Evolutionary conservation across 2,329 filamentous ascomycete genomes (phyloP).

Genomic region (Penicillium paneum): DNA sequence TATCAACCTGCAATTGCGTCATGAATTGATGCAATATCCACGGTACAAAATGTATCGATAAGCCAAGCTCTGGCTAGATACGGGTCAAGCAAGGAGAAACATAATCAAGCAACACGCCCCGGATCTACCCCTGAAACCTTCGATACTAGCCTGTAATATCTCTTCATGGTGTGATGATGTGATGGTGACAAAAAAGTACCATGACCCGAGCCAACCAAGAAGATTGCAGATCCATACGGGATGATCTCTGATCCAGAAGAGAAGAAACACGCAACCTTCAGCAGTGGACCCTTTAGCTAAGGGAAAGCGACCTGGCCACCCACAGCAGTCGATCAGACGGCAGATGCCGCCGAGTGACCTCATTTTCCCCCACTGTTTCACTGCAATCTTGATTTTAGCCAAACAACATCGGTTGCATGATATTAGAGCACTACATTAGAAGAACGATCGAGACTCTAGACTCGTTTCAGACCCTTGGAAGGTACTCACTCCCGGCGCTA

Average conservation of each 20-base stretch:
- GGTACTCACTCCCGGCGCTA: not conserved
- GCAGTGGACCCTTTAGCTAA: not conserved
- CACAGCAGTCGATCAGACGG: constrained; percentile 15
- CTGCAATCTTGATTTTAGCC: constrained; percentile 22
- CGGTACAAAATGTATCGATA: not conserved
- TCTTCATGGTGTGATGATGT: not conserved
- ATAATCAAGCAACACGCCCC: not conserved
- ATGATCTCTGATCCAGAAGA: not conserved
- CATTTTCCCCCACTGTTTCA: constrained; percentile 13
- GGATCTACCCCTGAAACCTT: constrained; percentile 4
- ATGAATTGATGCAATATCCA: not conserved
- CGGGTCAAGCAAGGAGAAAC: not conserved
- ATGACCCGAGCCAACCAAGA: not conserved
- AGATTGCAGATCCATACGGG: constrained; percentile 3
- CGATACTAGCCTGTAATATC: not conserved
- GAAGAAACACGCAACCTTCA: not conserved
- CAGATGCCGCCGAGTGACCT: constrained; percentile 23
- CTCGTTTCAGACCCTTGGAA: not conserved
- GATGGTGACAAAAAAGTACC: not conserved
- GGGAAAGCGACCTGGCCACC: not conserved
- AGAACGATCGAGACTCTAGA: not conserved
- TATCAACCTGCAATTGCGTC: not conserved
- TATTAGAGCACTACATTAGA: not conserved
- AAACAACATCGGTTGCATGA: no score
- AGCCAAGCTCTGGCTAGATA: not conserved